Conservation (phyloP, 2,329 filamentous ascomycete genomes). For the Fusarium circinatum region DNA sequence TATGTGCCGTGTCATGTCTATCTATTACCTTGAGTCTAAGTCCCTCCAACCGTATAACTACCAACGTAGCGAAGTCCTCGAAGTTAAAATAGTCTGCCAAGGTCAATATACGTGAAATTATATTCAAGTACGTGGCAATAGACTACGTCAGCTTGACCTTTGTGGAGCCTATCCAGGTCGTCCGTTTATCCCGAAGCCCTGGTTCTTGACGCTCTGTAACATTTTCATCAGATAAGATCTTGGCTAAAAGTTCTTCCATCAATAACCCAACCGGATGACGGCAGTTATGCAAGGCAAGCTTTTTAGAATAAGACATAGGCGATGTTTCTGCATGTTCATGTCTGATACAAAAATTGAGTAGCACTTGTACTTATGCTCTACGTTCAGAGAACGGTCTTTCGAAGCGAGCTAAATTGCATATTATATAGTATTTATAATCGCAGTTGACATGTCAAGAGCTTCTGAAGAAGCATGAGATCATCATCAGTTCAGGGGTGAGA, state of each 20-base stretch:
- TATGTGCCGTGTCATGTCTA: not conserved
- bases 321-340: not conserved
- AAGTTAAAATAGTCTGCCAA: not conserved
- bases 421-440: not conserved
- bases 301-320: not conserved
- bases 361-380: not conserved
- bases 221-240: constrained; percentile 19
- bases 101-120: not conserved
- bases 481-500: not conserved
- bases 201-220: not conserved
- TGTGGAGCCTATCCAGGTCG: not conserved
- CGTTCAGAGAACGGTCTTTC: not conserved
- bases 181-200: not conserved
- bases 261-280: not conserved
- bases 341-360: not conserved
- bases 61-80: not conserved
- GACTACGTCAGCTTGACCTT: not conserved
- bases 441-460: not conserved
- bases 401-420: not conserved
- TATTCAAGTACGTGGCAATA: not conserved
- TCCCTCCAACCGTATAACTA: not conserved
- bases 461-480: not conserved
- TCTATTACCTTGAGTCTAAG: not conserved
- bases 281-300: not conserved
- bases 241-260: constrained; percentile 3